Percentiles rank a stretch among this genome's conserved stretches.
Conservation (phyloP, 306 rosid species). For the Cicer arietinum region DNA sequence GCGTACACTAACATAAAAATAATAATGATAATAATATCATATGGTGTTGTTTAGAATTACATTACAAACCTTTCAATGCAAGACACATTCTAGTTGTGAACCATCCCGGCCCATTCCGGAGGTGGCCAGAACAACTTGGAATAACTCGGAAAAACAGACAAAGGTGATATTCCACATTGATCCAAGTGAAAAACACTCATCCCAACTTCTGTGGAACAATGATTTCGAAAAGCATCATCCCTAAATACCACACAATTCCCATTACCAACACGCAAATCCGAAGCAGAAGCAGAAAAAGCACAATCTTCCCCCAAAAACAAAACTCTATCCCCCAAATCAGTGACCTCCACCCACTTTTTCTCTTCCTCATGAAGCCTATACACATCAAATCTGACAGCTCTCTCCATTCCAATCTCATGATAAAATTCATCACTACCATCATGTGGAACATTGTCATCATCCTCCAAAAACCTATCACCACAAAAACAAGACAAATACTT, state of each 20-base stretch:
- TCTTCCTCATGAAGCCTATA: slow-evolving; percentile 52
- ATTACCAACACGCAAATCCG: slow-evolving; percentile 51
- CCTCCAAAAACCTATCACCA: not conserved
- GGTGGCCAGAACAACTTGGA: slow-evolving; percentile 78
- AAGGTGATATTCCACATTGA: slow-evolving; percentile 50
- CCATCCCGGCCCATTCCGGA: slow-evolving; percentile 60
- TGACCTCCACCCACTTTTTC: slow-evolving; percentile 62
- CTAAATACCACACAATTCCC: slow-evolving; percentile 71
- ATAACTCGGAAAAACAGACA: slow-evolving; percentile 57
- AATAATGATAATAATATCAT: not conserved
- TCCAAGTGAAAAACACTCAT: slow-evolving; percentile 63
- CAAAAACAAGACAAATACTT: slow-evolving; percentile 45
- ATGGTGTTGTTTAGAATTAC: not conserved
- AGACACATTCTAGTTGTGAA: not conserved
- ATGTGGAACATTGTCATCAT: not conserved
- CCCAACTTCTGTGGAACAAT: slow-evolving; percentile 47
- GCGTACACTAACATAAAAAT: not conserved
- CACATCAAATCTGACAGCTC: slow-evolving; percentile 56
- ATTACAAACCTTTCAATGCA: not conserved
- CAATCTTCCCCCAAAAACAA: slow-evolving; percentile 75
- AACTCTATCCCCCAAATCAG: slow-evolving; percentile 61
- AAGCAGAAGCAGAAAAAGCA: slow-evolving; percentile 60
- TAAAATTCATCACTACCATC: slow-evolving; percentile 9
- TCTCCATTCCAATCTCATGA: slow-evolving; percentile 53
- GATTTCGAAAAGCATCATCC: slow-evolving; percentile 42